phyloP scores from a whole-genome alignment of 148 eudicot species.

The Euryodendron excelsum region DNA sequence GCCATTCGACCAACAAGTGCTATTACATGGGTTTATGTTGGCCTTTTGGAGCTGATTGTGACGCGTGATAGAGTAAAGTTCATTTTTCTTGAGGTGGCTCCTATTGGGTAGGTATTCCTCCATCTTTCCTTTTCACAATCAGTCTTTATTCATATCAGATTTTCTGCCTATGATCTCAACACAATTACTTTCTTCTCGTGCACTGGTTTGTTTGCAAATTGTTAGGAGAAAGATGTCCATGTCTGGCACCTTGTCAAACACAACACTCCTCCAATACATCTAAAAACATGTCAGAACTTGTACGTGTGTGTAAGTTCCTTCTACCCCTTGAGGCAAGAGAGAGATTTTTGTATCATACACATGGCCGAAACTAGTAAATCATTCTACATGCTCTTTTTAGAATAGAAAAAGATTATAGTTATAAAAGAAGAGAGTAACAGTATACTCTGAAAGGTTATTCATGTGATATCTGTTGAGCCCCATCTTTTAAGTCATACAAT shows the following conservation, averaged over 20 bases:
- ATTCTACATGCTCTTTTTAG: background rate
- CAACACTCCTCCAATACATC: background rate
- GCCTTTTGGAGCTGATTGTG: slow-evolving; percentile 55
- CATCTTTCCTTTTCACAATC: background rate
- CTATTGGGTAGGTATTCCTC: slow-evolving; percentile 70
- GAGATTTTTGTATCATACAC: background rate
- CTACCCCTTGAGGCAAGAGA: no score
- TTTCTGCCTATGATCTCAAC: background rate
- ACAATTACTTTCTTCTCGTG: background rate
- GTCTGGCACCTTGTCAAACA: background rate
- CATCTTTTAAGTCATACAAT: no score
- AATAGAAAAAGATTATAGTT: background rate
- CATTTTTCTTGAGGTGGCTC: slow-evolving; percentile 64
- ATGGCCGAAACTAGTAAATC: background rate
- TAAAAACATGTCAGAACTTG: background rate
- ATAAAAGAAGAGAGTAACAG: background rate
- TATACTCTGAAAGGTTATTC: background rate
- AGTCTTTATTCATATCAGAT: background rate
- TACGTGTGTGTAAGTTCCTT: background rate
- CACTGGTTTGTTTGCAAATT: background rate
- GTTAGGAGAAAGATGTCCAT: background rate
- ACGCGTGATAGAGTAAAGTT: slow-evolving; percentile 58
- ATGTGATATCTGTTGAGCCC: background rate
- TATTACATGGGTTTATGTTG: slow-evolving; percentile 82
- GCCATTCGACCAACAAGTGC: slow-evolving; percentile 92